Percentiles rank a stretch among this genome's conserved stretches.
Conservation (phyloP, 352 stramenopile genomes). For the Phytophthora foliorum region DNA sequence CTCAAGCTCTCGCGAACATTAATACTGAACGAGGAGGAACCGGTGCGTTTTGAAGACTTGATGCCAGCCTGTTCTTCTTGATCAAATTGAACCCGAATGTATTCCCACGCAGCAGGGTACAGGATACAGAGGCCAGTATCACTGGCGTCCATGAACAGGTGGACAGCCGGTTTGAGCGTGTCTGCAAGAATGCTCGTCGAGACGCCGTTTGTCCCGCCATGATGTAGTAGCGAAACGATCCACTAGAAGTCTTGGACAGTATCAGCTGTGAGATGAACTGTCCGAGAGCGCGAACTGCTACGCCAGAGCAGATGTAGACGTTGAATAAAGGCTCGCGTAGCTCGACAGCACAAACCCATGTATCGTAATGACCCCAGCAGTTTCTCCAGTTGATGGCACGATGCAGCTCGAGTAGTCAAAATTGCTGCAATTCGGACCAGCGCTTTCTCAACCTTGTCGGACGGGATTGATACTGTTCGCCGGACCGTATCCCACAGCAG, state of each 20-base stretch:
- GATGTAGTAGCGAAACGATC: constrained; percentile 6
- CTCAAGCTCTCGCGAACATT: constrained; percentile 12
- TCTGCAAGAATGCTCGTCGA: constrained; percentile 9
- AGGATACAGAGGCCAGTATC: not conserved
- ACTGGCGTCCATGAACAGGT: constrained; percentile 22
- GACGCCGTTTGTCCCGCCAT: not conserved
- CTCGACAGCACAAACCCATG: constrained; percentile 26
- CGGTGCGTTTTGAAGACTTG: not conserved
- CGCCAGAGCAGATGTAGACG: constrained; percentile 11
- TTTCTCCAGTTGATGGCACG: constrained; percentile 14
- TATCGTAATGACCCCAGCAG: constrained; percentile 37
- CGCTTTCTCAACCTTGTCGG: constrained; percentile 18
- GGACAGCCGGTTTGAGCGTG: not conserved
- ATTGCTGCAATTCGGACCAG: not conserved
- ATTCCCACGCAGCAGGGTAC: constrained; percentile 8
- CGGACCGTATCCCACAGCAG: constrained; percentile 11
- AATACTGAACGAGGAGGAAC: constrained; percentile 6
- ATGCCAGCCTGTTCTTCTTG: constrained; percentile 1
- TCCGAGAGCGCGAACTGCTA: not conserved
- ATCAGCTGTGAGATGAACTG: not conserved
- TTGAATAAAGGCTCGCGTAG: constrained; percentile 25
- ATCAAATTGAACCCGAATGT: constrained; percentile 17
- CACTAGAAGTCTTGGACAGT: not conserved
- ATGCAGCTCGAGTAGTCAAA: not conserved
- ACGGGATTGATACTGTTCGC: constrained; percentile 16